These are phyloP conservation scores for Thymus quinquecostatus DNA, from an alignment of 257 asterid genomes.

Conservation along the genomic window DNA sequence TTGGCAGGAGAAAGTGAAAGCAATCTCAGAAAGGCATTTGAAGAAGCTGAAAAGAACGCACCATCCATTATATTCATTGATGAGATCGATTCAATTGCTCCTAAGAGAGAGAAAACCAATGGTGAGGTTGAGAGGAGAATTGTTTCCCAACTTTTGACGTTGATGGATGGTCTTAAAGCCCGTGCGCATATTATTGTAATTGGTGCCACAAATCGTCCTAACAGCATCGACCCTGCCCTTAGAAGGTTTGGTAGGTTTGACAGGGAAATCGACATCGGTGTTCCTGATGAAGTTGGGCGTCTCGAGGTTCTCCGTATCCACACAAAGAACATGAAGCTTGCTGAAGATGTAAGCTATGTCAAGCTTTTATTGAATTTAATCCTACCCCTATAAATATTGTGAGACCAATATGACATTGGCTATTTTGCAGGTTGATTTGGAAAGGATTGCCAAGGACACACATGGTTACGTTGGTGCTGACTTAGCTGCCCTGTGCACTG, in stretches of 20 bases:
- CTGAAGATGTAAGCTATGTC: conserved; percentile 65
- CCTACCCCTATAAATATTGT: conserved; percentile 1
- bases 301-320: conserved; percentile 92
- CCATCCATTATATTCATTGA: conserved; percentile 88
- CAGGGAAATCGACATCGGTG: conserved; percentile 91
- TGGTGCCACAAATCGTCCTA: conserved; percentile 94
- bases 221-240: conserved; percentile 89
- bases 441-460: conserved; percentile 75
- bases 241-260: conserved; percentile 96
- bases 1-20: conserved; percentile 95
- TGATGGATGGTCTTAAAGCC: conserved; percentile 90
- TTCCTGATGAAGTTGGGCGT: conserved; percentile 96
- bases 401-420: background rate
- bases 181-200: conserved; percentile 95
- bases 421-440: conserved; percentile 78
- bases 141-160: conserved; percentile 90
- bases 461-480: conserved; percentile 97
- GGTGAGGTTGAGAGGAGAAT: conserved; percentile 98
- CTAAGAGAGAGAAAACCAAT: conserved; percentile 85
- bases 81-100: conserved; percentile 95
- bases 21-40: conserved; percentile 92
- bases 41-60: conserved; percentile 96
- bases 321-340: conserved; percentile 94
- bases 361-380: conserved; percentile 4
- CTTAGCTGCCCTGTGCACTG: conserved; percentile 93